Base-by-base conservation (phyloP, 176 grass and related monocot genomes). In the Oryza brachyantha region DNA sequence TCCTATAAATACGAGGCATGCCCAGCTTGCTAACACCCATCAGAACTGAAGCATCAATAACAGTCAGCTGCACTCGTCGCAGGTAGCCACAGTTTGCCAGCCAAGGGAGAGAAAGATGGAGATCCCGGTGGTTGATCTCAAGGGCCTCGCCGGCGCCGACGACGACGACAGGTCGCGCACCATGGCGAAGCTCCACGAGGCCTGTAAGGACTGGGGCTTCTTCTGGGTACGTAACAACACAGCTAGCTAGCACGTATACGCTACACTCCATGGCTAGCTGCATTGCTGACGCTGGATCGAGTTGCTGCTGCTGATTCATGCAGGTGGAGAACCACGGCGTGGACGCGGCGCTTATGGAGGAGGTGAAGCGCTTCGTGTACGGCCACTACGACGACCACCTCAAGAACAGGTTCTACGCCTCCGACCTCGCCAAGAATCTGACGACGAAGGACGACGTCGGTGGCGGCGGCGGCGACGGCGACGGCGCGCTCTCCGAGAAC, bases 241-340 rank as follows among this genome's bases (percentile, higher is more conserved):
- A 32, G 4, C 52, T 57, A 54, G 16, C 19, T 54, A n/a, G n/a
- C n/a, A n/a, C n/a, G n/a, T n/a, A n/a, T n/a, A n/a, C n/a, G n/a
- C n/a, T n/a, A n/a, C n/a, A n/a, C n/a, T n/a, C n/a, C n/a, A n/a
- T n/a, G n/a, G n/a, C n/a, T n/a, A n/a, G n/a, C n/a, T n/a, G n/a
- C n/a, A n/a, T n/a, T 10, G 10, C 12, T 45, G 42, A 45, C 42
- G 13, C 1, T 14, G 41, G 41, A 43, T 3, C 13, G n/a, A n/a
- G n/a, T n/a, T n/a, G 31, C 31, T 32, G 31, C n/a, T 32, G 31
- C 31, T 32, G 31, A 32, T 16, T 12, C 7, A 13, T 45, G 73
- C 75, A 97, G 94, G 91, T 97, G 52, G 87, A 93, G 37, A 90
- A 86, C 84, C 94, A 97, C 29, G 94, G 94, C 38, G 85, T 97